phyloP scores from a whole-genome alignment of 129 eudicot species.

The Dittrichia graveolens region DNA sequence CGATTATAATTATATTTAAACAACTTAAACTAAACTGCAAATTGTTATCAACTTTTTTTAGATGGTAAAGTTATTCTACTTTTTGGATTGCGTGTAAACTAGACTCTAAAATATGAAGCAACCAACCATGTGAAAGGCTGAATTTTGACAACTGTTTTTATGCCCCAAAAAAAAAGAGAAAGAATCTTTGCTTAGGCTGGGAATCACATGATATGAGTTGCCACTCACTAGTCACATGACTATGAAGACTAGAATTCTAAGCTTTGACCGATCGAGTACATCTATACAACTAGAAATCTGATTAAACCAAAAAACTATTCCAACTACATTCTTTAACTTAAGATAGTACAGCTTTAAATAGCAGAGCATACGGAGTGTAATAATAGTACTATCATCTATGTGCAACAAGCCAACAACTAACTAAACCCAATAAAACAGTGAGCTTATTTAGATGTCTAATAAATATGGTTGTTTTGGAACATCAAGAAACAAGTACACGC shows the following conservation, averaged over 20 bases:
- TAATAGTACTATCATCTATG: neutral
- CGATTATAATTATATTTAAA: too few species aligned
- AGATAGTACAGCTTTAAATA: constrained; percentile 3
- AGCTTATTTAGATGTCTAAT: constrained; percentile 22
- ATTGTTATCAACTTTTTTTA: neutral
- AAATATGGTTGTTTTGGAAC: constrained; percentile 15
- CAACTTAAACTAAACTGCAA: neutral
- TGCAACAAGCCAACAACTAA: constrained; percentile 17
- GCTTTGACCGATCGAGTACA: constrained; percentile 34
- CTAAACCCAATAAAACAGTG: neutral
- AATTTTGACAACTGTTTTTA: constrained; percentile 35
- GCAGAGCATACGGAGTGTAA: constrained; percentile 10
- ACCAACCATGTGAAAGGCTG: constrained; percentile 44
- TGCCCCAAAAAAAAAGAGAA: constrained; percentile 19
- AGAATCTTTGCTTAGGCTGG: constrained; percentile 39
- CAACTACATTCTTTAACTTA: constrained; percentile 24
- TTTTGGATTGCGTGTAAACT: constrained; percentile 33
- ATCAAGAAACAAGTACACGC: constrained; percentile 16
- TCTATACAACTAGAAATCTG: constrained; percentile 30
- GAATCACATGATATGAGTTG: constrained; percentile 41
- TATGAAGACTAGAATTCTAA: constrained; percentile 31
- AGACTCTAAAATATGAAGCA: constrained; percentile 19
- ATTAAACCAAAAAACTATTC: constrained; percentile 18
- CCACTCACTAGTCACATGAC: constrained; percentile 39
- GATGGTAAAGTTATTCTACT: constrained; percentile 4